Percentiles rank a stretch among this genome's conserved stretches.
phyloP scores from a whole-genome alignment of 2,329 filamentous ascomycete species.

The Pseudogymnoascus sp. region DNA sequence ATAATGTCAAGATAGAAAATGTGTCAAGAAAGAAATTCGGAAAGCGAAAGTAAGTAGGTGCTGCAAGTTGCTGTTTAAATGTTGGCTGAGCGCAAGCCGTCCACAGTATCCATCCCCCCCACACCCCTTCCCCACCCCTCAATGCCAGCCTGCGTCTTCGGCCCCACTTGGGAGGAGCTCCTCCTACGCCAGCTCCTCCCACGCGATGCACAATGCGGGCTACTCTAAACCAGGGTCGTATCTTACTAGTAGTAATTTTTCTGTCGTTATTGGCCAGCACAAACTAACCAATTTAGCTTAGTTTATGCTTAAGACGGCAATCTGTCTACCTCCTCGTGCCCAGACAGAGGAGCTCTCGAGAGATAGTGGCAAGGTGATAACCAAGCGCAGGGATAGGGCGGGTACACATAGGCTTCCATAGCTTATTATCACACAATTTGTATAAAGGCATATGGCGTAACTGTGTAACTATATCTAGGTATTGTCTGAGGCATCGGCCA shows the following conservation, averaged over 20 bases:
- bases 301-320: background rate
- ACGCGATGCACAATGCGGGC: background rate
- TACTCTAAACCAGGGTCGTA: background rate
- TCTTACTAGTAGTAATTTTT: background rate
- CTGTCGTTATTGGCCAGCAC: background rate
- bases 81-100: background rate
- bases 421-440: background rate
- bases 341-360: constrained; percentile 11
- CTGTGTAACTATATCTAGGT: background rate
- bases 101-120: background rate
- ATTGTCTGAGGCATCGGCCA: background rate
- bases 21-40: background rate
- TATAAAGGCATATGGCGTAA: constrained; percentile 8
- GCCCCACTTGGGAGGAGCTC: constrained; percentile 20
- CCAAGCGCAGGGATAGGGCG: background rate
- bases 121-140: background rate
- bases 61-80: background rate
- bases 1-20: background rate
- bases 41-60: background rate
- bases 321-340: background rate
- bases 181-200: constrained; percentile 14
- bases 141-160: background rate
- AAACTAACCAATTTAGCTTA: background rate
- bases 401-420: background rate
- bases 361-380: background rate